Evolutionary conservation across 73 alveolate genomes (phyloP), one percentile per base, ranked within the genome.

Genomic region (Paramecium pentaurelia): DNA sequence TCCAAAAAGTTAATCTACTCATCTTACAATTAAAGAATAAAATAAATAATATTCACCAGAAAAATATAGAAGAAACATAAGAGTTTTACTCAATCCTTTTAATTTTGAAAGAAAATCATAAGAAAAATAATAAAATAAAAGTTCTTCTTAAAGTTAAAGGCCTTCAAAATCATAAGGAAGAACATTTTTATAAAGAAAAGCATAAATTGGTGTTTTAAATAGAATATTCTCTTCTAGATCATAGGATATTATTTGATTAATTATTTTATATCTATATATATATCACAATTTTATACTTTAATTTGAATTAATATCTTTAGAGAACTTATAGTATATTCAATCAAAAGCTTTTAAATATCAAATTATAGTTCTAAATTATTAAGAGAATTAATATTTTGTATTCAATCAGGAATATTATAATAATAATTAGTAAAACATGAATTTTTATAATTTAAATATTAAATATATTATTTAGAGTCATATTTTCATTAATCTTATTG

Each of bases 201-300:
- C 84, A 3, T n/a, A 64, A 64, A 9, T 64, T 6, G 84, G 84
- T 0, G 51, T 64, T 9, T 34, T 64, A 28, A 64, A 64, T 64
- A 28, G 84, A 64, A 64, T 64, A 64, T 64, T 64, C 84, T 64
- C 84, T 10, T 64, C 84, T 0, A 64, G 84, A 64, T 64, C 84
- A 64, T 28, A 64, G 27, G 47, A 64, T 28, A 11, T 9, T 5
- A 34, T 64, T 64, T 64, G 84, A 64, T 4, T 64, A 3, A 64
- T 64, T 14, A 64, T 18, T 12, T 18, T 7, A 3, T 54, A 8
- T 54, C 20, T 54, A 54, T 54, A 54, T 18, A 8, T 18, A 2
- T n/a, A 54, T 54, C 36, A 54, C 20, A 16, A 12, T 54, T 54
- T n/a, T 54, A 18, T 6, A 20, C 30, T 18, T 14, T 11, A 1